Evolutionary conservation across 331 rosid genomes (phyloP).

Genomic region (Dryas integrifolia): DNA sequence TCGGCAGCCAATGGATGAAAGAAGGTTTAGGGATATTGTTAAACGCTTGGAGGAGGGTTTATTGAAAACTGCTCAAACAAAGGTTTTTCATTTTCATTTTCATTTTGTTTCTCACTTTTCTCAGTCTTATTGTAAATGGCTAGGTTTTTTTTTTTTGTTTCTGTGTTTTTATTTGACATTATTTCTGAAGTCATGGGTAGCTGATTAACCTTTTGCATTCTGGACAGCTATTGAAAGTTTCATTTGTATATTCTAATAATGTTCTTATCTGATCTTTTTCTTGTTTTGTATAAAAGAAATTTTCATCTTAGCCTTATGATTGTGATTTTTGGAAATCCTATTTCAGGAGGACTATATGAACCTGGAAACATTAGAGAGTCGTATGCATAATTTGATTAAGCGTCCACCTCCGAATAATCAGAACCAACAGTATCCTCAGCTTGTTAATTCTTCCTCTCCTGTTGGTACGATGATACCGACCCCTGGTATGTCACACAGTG

Average conservation of each 20-base stretch:
- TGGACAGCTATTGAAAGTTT: background rate
- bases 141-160: background rate
- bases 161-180: background rate
- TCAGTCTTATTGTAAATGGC: background rate
- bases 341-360: conserved; percentile 81
- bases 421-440: conserved; percentile 61
- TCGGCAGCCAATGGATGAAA: conserved; percentile 47
- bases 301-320: background rate
- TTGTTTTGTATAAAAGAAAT: background rate
- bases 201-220: conserved; percentile 3
- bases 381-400: conserved; percentile 47
- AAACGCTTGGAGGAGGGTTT: conserved; percentile 82
- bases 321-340: conserved; percentile 10
- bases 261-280: background rate
- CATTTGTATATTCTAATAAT: background rate
- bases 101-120: conserved; percentile 18
- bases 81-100: conserved; percentile 41
- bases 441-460: conserved; percentile 57
- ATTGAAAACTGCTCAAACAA: conserved; percentile 49
- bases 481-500: conserved; percentile 77
- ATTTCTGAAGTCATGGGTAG: background rate
- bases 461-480: conserved; percentile 90
- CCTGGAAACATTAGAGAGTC: conserved; percentile 66
- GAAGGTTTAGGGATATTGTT: conserved; percentile 52
- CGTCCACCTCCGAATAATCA: conserved; percentile 44